Evolutionary conservation across 129 eudicot species (phyloP).

Genomic region (Calendula officinalis): DNA sequence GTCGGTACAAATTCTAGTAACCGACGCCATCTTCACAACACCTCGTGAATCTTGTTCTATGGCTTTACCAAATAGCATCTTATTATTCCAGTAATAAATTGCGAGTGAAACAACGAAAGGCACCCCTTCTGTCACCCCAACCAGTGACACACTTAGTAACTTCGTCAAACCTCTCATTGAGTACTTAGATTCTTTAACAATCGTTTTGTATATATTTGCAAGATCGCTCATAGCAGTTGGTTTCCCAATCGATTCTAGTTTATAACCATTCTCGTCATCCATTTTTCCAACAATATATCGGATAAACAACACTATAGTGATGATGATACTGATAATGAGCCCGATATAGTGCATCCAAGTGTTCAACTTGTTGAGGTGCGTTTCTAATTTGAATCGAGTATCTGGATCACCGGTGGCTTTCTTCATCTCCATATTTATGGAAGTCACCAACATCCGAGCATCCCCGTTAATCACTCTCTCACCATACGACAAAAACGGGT

Average conservation of each 20-base stretch:
- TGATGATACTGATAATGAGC: constrained; percentile 35
- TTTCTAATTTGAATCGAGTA: constrained; percentile 25
- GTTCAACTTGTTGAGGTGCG: constrained; percentile 30
- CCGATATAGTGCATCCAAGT: constrained; percentile 20
- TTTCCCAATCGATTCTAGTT: constrained; percentile 22
- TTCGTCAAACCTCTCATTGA: constrained; percentile 18
- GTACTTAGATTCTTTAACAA: constrained; percentile 26
- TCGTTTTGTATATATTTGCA: constrained; percentile 3
- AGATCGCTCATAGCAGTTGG: constrained; percentile 18
- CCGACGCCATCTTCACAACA: constrained; percentile 27
- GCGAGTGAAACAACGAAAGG: constrained; percentile 42
- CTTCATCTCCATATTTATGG: constrained; percentile 28
- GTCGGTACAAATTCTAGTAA: constrained; percentile 35
- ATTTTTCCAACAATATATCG: constrained; percentile 18
- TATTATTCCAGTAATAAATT: constrained; percentile 22
- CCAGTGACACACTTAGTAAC: constrained; percentile 31
- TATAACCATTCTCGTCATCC: constrained; percentile 25
- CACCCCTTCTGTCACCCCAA: constrained; percentile 37
- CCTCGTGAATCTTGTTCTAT: constrained; percentile 20
- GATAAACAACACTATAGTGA: constrained; percentile 19
- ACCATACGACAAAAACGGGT: constrained; percentile 46
- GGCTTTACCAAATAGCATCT: constrained; percentile 15
- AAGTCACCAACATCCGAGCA: constrained; percentile 39
- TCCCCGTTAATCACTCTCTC: constrained; percentile 35
- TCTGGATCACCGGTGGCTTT: neutral